phyloP scores from a whole-genome alignment of 1,284 basidiomycete species.

The Trametes versicolor region DNA sequence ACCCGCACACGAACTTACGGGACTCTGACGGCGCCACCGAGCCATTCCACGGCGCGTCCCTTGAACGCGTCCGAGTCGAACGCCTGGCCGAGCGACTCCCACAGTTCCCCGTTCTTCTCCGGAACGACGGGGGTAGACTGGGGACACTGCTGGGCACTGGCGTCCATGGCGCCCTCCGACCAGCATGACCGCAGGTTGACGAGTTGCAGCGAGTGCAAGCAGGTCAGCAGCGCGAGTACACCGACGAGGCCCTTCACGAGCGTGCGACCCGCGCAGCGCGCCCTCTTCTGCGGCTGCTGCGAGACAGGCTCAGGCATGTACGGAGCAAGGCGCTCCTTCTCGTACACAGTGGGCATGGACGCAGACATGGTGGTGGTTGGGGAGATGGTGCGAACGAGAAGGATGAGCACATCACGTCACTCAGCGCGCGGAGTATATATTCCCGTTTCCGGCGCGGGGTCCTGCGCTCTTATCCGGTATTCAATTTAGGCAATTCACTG shows the following conservation, averaged over 20 bases:
- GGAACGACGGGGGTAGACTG: conserved; percentile 57
- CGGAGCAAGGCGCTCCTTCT: conserved; percentile 27
- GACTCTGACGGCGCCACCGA: conserved; percentile 58
- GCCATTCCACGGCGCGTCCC: conserved; percentile 58
- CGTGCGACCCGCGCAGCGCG: conserved; percentile 16
- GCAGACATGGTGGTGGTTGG: conserved; percentile 33
- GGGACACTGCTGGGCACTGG: conserved; percentile 48
- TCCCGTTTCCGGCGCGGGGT: background rate
- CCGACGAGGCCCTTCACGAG: conserved; percentile 27
- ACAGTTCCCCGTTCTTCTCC: conserved; percentile 51
- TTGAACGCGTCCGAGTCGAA: conserved; percentile 57
- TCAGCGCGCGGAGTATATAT: background rate
- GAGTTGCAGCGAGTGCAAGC: conserved; percentile 24
- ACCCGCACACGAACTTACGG: conserved; percentile 44
- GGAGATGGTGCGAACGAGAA: conserved; percentile 21
- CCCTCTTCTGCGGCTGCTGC: conserved; percentile 14
- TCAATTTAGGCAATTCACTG: conserved; percentile 10
- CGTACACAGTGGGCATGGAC: conserved; percentile 16
- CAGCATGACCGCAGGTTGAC: conserved; percentile 16
- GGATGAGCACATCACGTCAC: conserved; percentile 23
- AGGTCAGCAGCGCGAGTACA: conserved; percentile 20
- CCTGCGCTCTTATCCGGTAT: conserved; percentile 19
- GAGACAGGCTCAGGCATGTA: conserved; percentile 16
- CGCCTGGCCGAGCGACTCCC: conserved; percentile 50
- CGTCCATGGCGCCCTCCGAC: conserved; percentile 5